Percentiles rank a stretch among this genome's conserved stretches.
phyloP scores from a whole-genome alignment of 164 flowering plant genomes.

The Nymphaea colorata region DNA sequence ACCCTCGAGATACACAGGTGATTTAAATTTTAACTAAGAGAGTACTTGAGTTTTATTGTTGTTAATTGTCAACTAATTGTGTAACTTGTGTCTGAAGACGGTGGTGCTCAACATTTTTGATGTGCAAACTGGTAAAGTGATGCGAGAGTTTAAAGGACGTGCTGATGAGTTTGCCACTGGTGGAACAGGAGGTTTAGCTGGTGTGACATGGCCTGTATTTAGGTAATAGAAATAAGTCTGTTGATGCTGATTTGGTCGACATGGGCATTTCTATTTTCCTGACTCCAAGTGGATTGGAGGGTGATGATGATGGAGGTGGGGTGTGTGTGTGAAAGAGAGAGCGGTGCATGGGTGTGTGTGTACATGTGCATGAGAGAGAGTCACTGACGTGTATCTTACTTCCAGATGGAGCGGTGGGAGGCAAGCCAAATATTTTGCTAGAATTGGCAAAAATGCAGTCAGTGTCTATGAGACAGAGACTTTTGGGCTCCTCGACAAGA shows the following conservation, averaged over 20 bases:
- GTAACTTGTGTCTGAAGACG: slow-evolving; percentile 32
- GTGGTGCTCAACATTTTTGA: slow-evolving; percentile 87
- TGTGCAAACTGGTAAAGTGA: slow-evolving; percentile 78
- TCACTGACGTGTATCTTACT: neutral
- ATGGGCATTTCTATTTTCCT: too few species aligned
- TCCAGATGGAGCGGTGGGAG: slow-evolving; percentile 92
- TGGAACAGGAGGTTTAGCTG: slow-evolving; percentile 80
- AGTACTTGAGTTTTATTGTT: neutral
- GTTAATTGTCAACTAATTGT: neutral
- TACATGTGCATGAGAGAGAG: too few species aligned
- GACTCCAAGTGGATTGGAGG: too few species aligned
- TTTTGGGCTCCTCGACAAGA: slow-evolving; percentile 85
- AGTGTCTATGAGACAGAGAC: slow-evolving; percentile 96
- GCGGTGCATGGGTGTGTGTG: too few species aligned
- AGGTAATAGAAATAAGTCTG: slow-evolving; percentile 23
- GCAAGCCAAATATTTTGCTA: slow-evolving; percentile 86
- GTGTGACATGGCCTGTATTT: slow-evolving; percentile 91
- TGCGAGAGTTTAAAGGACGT: slow-evolving; percentile 91
- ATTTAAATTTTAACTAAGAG: slow-evolving; percentile 5
- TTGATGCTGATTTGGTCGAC: too few species aligned
- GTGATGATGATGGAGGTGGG: neutral
- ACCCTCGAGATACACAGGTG: slow-evolving; percentile 94
- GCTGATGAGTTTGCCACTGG: slow-evolving; percentile 92
- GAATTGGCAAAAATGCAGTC: slow-evolving; percentile 74
- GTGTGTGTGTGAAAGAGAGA: neutral